Evolutionary conservation across 192 early-diverging fungal genomes (phyloP).

Genomic region (Backusella tarrabulga): DNA sequence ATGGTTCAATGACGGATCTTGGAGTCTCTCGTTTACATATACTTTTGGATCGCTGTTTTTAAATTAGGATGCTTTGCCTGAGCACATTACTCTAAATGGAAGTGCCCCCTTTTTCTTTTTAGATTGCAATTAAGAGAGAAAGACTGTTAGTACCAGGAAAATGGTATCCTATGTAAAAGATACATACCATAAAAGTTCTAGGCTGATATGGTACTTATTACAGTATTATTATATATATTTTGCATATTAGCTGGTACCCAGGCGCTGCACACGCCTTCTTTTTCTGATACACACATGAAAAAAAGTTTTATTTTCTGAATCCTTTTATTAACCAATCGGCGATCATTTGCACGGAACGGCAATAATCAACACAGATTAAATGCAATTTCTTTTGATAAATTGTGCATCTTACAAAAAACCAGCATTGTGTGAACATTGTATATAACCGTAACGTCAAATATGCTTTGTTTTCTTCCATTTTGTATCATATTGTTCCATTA

Average conservation of each 20-base stretch:
- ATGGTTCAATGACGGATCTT: neutral
- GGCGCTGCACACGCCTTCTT: neutral
- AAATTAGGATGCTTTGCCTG: neutral
- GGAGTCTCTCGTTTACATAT: neutral
- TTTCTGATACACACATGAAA: neutral
- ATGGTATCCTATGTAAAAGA: neutral
- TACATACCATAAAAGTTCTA: neutral
- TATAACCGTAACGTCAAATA: neutral
- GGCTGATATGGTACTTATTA: neutral
- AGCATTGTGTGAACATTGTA: neutral
- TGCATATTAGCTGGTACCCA: neutral
- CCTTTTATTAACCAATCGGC: neutral
- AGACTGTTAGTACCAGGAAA: neutral
- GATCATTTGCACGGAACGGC: neutral
- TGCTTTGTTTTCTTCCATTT: neutral
- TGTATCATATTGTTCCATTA: neutral
- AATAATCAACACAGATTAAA: neutral
- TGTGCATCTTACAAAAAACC: neutral
- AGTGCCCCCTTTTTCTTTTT: neutral
- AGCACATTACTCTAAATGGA: neutral
- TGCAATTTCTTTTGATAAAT: conserved; percentile 5
- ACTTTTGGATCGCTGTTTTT: neutral
- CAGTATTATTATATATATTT: neutral
- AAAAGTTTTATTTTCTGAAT: neutral
- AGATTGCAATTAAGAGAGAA: neutral